These are phyloP conservation scores for Articulospora tetracladia DNA, from an alignment of 495 filamentous ascomycete genomes.

Conservation along the genomic window DNA sequence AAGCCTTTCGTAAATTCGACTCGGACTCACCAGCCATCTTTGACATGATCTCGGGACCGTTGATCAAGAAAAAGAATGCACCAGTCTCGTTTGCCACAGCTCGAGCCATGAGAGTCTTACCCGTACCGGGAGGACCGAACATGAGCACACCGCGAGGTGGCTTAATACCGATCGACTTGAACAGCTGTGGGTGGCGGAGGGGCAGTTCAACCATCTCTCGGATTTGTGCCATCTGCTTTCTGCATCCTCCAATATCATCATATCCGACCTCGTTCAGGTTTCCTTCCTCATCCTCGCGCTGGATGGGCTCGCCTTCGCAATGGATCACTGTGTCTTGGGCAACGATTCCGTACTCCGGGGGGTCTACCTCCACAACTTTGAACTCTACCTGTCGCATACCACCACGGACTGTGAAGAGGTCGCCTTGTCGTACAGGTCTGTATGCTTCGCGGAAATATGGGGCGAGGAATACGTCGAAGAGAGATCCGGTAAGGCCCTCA, in stretches of 20 bases:
- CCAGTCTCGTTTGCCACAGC: constrained; percentile 98
- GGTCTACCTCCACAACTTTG: constrained; percentile 98
- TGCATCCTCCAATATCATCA: constrained; percentile 98
- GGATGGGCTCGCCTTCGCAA: constrained; percentile 97
- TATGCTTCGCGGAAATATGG: constrained; percentile 99
- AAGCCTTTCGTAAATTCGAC: constrained; percentile 94
- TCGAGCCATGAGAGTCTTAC: constrained; percentile 98
- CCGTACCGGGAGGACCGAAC: constrained; percentile 95
- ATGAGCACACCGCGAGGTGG: constrained; percentile 97
- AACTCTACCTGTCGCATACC: constrained; percentile 99
- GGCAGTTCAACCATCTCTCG: constrained; percentile 97
- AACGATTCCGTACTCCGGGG: constrained; percentile 96
- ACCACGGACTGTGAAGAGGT: constrained; percentile 94
- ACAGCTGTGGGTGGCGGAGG: constrained; percentile 92
- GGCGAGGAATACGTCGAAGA: constrained; percentile 98
- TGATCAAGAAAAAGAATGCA: constrained; percentile 99
- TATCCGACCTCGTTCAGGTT: constrained; percentile 99
- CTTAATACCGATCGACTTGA: constrained; percentile 99
- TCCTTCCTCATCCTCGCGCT: constrained; percentile 97
- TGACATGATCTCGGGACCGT: constrained; percentile 98
- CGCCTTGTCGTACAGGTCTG: constrained; percentile 90
- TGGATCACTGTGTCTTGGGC: constrained; percentile 98
- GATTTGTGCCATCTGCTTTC: constrained; percentile 99
- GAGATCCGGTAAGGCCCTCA: constrained; percentile 92
- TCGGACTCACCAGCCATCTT: constrained; percentile 99